Conservation (phyloP, 345 rosid genomes). For the Trapa incisa region DNA sequence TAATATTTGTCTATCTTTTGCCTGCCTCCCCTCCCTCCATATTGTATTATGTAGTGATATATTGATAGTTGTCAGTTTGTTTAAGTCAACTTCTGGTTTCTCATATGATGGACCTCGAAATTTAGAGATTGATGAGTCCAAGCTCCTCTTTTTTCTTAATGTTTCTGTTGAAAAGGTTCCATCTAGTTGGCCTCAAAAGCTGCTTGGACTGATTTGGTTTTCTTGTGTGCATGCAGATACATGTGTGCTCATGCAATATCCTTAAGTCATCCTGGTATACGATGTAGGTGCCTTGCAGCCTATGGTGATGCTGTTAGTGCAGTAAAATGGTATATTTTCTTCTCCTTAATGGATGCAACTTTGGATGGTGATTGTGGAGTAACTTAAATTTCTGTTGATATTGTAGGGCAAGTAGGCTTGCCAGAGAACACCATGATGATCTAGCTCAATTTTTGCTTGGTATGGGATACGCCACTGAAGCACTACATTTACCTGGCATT, state of each 20-base stretch:
- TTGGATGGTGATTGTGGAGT: slow-evolving; percentile 2
- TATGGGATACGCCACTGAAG: slow-evolving; percentile 99
- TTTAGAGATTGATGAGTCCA: not conserved
- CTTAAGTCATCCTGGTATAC: slow-evolving; percentile 94
- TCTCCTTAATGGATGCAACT: slow-evolving; percentile 3
- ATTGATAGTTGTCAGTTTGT: not conserved
- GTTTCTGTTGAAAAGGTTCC: not conserved
- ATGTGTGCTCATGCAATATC: slow-evolving; percentile 97
- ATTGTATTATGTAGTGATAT: not conserved
- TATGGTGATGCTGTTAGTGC: slow-evolving; percentile 98
- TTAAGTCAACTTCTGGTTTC: not conserved
- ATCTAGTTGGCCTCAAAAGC: not conserved
- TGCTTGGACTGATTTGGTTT: not conserved
- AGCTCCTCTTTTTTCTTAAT: not conserved
- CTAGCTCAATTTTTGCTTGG: slow-evolving; percentile 95
- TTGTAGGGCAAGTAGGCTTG: slow-evolving; percentile 96
- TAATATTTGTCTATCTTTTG: not conserved
- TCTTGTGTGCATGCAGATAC: slow-evolving; percentile 36
- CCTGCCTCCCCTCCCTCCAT: not conserved
- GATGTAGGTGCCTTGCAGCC: slow-evolving; percentile 95
- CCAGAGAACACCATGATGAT: slow-evolving; percentile 98
- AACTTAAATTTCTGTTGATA: slow-evolving; percentile 9
- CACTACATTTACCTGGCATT: slow-evolving; percentile 98
- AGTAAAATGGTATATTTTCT: slow-evolving; percentile 64
- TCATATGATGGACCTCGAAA: not conserved